Evolutionary conservation across 371 early-diverging fungal genomes (phyloP).

Genomic region (Syncephalastrum racemosum): DNA sequence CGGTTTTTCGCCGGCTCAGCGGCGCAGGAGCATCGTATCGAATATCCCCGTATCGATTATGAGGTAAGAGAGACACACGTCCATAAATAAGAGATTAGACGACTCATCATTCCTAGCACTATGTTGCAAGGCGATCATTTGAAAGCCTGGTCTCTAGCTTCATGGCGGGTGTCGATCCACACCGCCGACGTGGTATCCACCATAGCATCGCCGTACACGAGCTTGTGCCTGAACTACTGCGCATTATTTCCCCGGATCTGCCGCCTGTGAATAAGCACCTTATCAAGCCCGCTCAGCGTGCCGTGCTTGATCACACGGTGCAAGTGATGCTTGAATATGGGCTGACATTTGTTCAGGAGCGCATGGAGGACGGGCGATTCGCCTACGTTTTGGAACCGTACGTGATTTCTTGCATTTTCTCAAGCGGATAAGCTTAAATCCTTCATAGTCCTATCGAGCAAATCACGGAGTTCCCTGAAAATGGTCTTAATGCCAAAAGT

Average conservation of each 20-base stretch:
- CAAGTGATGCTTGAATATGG: conserved; percentile 76
- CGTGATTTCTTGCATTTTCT: conserved; percentile 20
- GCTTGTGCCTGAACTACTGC: conserved; percentile 65
- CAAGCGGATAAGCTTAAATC: not conserved
- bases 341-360: conserved; percentile 71
- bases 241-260: conserved; percentile 78
- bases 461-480: conserved; percentile 42
- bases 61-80: conserved; percentile 55
- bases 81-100: not conserved
- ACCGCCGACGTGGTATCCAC: conserved; percentile 48
- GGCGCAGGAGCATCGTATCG: conserved; percentile 60
- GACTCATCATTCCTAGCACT: conserved; percentile 25
- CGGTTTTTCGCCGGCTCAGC: conserved; percentile 77
- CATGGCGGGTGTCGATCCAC: conserved; percentile 49
- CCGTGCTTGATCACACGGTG: conserved; percentile 62
- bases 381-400: conserved; percentile 81
- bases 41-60: conserved; percentile 81
- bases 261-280: conserved; percentile 71
- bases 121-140: conserved; percentile 52
- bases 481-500: conserved; percentile 25
- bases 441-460: conserved; percentile 60
- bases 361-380: conserved; percentile 67
- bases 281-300: conserved; percentile 69
- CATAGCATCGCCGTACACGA: conserved; percentile 52
- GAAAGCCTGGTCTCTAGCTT: conserved; percentile 59